phyloP scores from a whole-genome alignment of 192 early-diverging fungal genomes.

The Coemansia umbellata region DNA sequence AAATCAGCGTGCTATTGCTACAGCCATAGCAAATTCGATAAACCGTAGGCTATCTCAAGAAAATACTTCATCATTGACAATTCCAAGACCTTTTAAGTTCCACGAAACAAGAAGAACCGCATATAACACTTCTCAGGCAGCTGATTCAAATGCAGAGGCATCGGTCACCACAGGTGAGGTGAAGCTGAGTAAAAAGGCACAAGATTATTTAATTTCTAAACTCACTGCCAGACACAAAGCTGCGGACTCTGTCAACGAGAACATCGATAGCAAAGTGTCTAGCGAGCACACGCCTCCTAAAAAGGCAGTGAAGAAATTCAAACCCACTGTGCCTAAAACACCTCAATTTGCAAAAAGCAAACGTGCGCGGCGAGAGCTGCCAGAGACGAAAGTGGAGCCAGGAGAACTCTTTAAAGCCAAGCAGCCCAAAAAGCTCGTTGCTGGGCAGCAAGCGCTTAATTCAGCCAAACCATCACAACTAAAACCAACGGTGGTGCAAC shows the following conservation, averaged over 20 bases:
- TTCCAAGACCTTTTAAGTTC: conserved; percentile 45
- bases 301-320: conserved; percentile 7
- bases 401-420: neutral
- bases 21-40: conserved; percentile 33
- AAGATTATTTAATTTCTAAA: conserved; percentile 13
- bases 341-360: conserved; percentile 46
- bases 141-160: neutral
- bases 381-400: neutral
- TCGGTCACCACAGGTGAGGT: neutral
- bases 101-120: neutral
- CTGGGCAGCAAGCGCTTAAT: neutral
- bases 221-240: conserved; percentile 21
- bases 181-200: conserved; percentile 17
- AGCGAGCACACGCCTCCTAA: conserved; percentile 6
- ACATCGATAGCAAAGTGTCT: neutral
- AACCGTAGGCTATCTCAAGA: conserved; percentile 13
- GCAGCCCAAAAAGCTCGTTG: neutral
- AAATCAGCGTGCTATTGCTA: conserved; percentile 22
- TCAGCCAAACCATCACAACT: conserved; percentile 14
- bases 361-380: conserved; percentile 21
- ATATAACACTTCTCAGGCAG: neutral
- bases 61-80: conserved; percentile 12
- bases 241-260: neutral
- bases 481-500: conserved; percentile 37
- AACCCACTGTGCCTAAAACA: conserved; percentile 35